Conservation (phyloP, 1,284 basidiomycete genomes). For the Trichosporon ovoides region DNA sequence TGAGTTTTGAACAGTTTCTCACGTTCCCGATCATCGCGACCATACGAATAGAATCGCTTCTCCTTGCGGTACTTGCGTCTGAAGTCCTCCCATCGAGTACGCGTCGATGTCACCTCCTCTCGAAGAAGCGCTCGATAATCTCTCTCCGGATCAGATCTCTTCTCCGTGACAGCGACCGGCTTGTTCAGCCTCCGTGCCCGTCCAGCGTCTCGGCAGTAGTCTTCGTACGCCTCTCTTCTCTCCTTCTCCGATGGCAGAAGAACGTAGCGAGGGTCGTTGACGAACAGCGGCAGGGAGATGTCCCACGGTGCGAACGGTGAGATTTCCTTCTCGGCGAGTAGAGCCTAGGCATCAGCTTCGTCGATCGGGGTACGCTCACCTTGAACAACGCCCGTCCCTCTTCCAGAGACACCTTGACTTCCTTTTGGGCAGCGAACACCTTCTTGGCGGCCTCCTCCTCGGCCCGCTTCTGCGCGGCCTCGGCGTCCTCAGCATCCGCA, state of each 20-base stretch:
- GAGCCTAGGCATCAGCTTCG: slow-evolving; percentile 56
- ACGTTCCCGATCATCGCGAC: slow-evolving; percentile 81
- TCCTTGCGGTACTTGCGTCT: slow-evolving; percentile 84
- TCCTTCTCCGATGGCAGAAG: slow-evolving; percentile 76
- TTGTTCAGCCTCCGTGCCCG: slow-evolving; percentile 69
- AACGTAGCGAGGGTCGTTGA: slow-evolving; percentile 85
- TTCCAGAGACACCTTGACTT: slow-evolving; percentile 76
- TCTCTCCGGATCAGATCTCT: slow-evolving; percentile 58
- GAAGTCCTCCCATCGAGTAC: slow-evolving; percentile 85
- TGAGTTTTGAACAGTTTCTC: slow-evolving; percentile 83
- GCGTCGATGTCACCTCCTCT: slow-evolving; percentile 82
- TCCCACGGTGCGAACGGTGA: slow-evolving; percentile 97
- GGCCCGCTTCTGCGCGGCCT: slow-evolving; percentile 47
- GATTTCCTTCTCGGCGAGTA: slow-evolving; percentile 81
- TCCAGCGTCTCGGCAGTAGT: slow-evolving; percentile 86
- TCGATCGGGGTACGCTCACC: slow-evolving; percentile 53
- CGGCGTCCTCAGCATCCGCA: slow-evolving; percentile 57
- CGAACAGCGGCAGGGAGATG: slow-evolving; percentile 82
- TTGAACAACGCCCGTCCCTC: slow-evolving; percentile 91
- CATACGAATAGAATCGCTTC: slow-evolving; percentile 79
- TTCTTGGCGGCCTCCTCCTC: slow-evolving; percentile 50
- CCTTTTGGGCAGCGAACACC: slow-evolving; percentile 62
- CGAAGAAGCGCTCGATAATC: slow-evolving; percentile 72
- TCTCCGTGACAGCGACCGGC: slow-evolving; percentile 14
- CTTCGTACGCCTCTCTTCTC: slow-evolving; percentile 85